phyloP scores from a whole-genome alignment of 345 rosid species.

The Erysimum cheiranthoides region DNA sequence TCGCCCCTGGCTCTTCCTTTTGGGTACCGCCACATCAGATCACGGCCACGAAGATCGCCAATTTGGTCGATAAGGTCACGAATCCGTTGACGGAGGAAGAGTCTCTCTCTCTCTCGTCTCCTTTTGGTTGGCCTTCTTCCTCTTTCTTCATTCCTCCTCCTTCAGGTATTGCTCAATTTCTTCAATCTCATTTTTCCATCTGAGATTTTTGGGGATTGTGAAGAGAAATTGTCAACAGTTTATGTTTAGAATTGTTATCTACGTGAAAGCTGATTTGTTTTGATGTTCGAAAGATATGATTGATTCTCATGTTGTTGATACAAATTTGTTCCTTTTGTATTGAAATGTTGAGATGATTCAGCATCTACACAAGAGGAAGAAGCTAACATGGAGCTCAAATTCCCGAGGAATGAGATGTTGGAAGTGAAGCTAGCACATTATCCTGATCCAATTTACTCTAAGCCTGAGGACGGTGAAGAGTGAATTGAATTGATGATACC shows the following conservation, averaged over 20 bases:
- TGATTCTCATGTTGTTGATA: neutral
- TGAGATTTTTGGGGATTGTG: neutral
- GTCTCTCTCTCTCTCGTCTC: conserved; percentile 43
- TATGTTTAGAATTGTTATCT: neutral
- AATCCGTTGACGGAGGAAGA: conserved; percentile 51
- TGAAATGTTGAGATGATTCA: conserved; percentile 5
- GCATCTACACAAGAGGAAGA: conserved; percentile 34
- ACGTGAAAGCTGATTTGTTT: neutral
- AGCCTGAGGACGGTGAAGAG: conserved; percentile 37
- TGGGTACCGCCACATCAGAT: conserved; percentile 53
- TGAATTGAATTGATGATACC: conserved; percentile 10
- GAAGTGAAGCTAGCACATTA: conserved; percentile 42
- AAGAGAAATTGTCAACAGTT: neutral
- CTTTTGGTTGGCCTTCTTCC: conserved; percentile 56
- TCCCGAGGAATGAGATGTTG: conserved; percentile 39
- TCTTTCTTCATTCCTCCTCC: conserved; percentile 43
- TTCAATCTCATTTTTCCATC: neutral
- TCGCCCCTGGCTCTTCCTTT: conserved; percentile 57
- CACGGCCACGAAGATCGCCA: conserved; percentile 29
- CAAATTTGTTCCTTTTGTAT: too few relatives aligned
- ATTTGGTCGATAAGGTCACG: conserved; percentile 41
- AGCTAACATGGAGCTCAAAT: conserved; percentile 26
- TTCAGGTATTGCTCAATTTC: conserved; percentile 26
- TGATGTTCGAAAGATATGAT: conserved; percentile 5
- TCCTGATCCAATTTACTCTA: conserved; percentile 34